Evolutionary conservation across 2,329 filamentous ascomycete species (phyloP).

Genomic region (Bipolaris zeicola): DNA sequence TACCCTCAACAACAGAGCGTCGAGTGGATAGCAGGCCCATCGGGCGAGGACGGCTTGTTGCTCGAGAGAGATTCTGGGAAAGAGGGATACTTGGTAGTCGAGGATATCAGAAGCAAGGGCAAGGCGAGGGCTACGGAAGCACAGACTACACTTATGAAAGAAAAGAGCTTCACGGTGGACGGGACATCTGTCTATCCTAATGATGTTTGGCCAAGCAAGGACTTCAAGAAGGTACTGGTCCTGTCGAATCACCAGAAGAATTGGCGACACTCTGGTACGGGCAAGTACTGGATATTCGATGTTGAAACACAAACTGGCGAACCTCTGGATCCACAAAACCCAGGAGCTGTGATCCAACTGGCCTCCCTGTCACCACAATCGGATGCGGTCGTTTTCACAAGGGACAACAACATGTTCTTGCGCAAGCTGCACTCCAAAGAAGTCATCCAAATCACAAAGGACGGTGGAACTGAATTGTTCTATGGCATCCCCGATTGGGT

Average conservation of each 20-base stretch:
- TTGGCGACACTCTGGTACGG: constrained; percentile 89
- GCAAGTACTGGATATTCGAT: constrained; percentile 89
- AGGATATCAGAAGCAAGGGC: constrained; percentile 72
- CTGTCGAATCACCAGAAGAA: constrained; percentile 73
- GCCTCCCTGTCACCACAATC: constrained; percentile 89
- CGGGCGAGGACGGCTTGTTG: constrained; percentile 82
- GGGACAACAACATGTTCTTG: constrained; percentile 87
- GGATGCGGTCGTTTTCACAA: constrained; percentile 85
- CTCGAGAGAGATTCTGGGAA: constrained; percentile 69
- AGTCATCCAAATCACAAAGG: constrained; percentile 76
- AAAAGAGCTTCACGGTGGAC: constrained; percentile 64
- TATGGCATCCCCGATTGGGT: constrained; percentile 99
- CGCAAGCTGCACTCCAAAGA: constrained; percentile 67
- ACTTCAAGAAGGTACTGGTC: constrained; percentile 87
- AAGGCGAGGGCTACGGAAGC: constrained; percentile 50
- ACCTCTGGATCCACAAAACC: constrained; percentile 73
- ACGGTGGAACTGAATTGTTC: constrained; percentile 87
- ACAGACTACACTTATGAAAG: constrained; percentile 76
- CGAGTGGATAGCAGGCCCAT: constrained; percentile 75
- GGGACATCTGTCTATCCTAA: constrained; percentile 62
- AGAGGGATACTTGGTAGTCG: constrained; percentile 79
- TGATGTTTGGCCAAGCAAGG: constrained; percentile 74
- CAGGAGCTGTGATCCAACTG: constrained; percentile 73
- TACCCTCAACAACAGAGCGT: constrained; percentile 67
- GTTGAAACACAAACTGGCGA: constrained; percentile 78